Evolutionary conservation across 768 basidiomycete species (phyloP).

Genomic region (Lepiota brunneoincarnata): DNA sequence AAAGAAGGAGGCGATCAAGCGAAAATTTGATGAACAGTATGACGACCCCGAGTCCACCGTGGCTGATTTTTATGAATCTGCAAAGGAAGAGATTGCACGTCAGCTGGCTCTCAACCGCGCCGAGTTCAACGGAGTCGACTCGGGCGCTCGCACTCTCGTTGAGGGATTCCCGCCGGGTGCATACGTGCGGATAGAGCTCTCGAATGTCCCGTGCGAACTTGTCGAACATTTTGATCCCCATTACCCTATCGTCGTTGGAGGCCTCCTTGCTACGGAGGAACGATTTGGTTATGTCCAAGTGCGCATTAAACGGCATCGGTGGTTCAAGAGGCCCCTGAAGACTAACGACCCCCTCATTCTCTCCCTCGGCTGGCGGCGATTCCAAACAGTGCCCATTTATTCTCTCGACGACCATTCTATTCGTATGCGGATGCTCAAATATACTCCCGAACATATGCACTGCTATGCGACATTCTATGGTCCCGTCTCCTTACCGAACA

Average conservation of each 20-base stretch:
- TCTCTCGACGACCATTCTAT: constrained; percentile 97
- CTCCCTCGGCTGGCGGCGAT: constrained; percentile 96
- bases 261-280: constrained; percentile 86
- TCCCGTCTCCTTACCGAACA: constrained; percentile 88
- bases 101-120: constrained; percentile 80
- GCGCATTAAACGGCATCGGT: constrained; percentile 93
- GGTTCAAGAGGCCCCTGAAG: constrained; percentile 89
- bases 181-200: constrained; percentile 91
- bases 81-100: constrained; percentile 87
- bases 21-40: constrained; percentile 96
- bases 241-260: constrained; percentile 91
- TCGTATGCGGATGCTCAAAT: constrained; percentile 99
- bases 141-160: constrained; percentile 75
- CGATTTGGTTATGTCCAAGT: constrained; percentile 93
- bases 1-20: constrained; percentile 90
- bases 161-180: constrained; percentile 90
- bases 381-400: constrained; percentile 94
- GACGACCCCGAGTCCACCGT: constrained; percentile 82
- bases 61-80: constrained; percentile 85
- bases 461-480: constrained; percentile 98
- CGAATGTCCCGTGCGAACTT: constrained; percentile 85
- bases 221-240: constrained; percentile 89
- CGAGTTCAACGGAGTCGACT: constrained; percentile 80
- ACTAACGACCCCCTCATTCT: constrained; percentile 96
- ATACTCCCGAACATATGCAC: constrained; percentile 99